phyloP scores from a whole-genome alignment of 495 filamentous ascomycete species.

The Penicillium malachiteum region DNA sequence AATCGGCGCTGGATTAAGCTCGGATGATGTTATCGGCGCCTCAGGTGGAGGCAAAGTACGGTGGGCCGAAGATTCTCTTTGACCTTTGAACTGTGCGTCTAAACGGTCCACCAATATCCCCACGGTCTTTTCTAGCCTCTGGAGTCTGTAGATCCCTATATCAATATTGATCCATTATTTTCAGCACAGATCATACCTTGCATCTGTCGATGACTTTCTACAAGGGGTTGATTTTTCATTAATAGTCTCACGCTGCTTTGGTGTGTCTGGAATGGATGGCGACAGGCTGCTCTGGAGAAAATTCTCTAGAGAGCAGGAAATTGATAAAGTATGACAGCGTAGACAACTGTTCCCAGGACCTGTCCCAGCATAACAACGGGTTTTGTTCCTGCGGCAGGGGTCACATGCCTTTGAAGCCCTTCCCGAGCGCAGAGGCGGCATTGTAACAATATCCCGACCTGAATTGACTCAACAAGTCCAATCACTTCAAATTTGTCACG shows the following conservation, averaged over 20 bases:
- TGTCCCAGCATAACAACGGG: constrained; percentile 1
- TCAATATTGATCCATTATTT: not conserved
- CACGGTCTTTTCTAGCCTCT: constrained; percentile 3
- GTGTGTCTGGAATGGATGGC: not conserved
- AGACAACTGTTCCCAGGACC: constrained; percentile 3
- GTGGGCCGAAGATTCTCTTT: not conserved
- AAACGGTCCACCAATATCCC: not conserved
- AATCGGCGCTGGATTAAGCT: constrained; percentile 1
- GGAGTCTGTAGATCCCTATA: not conserved
- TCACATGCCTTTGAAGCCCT: constrained; percentile 8
- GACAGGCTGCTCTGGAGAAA: not conserved
- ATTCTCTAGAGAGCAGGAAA: not conserved
- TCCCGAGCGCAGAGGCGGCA: constrained; percentile 2
- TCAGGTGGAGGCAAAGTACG: not conserved
- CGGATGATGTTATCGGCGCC: not conserved
- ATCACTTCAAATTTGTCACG: no score
- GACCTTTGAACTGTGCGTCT: constrained; percentile 1
- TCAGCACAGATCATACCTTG: not conserved
- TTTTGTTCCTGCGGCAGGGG: constrained; percentile 5
- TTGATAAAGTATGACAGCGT: constrained; percentile 5
- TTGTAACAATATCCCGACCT: not conserved
- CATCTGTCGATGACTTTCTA: not conserved
- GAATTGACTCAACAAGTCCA: not conserved
- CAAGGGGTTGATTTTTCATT: not conserved
- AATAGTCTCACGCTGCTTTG: not conserved